A percentile compares a stretch with the other conserved stretches of the same genome.
These are phyloP conservation scores for Pseudozyma sp. DNA, from an alignment of 1,284 basidiomycete genomes.

Conservation along the genomic window DNA sequence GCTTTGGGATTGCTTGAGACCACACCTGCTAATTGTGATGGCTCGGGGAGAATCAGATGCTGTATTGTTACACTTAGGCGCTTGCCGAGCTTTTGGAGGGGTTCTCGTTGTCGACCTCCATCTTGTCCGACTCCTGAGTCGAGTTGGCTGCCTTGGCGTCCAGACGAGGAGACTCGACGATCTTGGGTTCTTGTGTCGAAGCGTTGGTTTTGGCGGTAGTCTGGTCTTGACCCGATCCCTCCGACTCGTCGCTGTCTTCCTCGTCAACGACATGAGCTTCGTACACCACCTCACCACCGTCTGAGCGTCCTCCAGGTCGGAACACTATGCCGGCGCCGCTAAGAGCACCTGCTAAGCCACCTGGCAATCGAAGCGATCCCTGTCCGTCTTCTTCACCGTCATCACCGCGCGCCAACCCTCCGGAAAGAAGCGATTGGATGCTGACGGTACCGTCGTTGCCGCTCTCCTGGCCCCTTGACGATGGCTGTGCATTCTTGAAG, in stretches of 20 bases:
- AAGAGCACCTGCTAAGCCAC: conserved; percentile 56
- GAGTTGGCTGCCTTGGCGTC: conserved; percentile 43
- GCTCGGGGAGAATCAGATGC: neutral
- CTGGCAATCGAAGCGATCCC: conserved; percentile 46
- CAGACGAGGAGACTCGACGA: conserved; percentile 53
- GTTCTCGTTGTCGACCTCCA: conserved; percentile 37
- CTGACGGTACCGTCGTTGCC: conserved; percentile 49
- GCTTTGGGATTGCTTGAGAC: neutral
- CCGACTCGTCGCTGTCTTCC: conserved; percentile 53
- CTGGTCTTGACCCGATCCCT: conserved; percentile 18
- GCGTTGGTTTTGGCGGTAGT: conserved; percentile 7
- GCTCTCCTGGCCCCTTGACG: conserved; percentile 25
- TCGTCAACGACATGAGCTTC: conserved; percentile 64
- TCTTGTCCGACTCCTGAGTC: conserved; percentile 29
- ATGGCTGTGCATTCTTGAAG: conserved; percentile 72
- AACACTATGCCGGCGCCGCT: conserved; percentile 64
- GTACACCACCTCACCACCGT: conserved; percentile 60
- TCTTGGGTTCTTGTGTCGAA: conserved; percentile 41
- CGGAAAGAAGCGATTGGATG: conserved; percentile 63
- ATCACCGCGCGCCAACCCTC: conserved; percentile 57
- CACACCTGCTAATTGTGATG: neutral
- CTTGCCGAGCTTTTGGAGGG: conserved; percentile 8
- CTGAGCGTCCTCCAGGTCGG: conserved; percentile 56
- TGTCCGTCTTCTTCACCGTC: conserved; percentile 49
- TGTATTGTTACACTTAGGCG: neutral